Base-by-base conservation (phyloP, 495 filamentous ascomycete genomes). In the Extremus antarcticus region DNA sequence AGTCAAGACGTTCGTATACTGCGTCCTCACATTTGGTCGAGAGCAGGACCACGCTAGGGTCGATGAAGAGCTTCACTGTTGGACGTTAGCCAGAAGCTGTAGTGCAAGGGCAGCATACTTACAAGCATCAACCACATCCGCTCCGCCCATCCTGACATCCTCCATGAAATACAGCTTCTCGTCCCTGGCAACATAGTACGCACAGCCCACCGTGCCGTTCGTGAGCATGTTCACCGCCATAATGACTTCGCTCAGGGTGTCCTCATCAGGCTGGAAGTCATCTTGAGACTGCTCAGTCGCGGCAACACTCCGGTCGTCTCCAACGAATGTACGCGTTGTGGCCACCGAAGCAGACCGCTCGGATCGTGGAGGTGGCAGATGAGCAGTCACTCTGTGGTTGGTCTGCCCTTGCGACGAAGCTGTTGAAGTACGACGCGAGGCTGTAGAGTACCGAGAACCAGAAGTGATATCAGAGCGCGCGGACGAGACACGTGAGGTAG, bases 211-310 rank as follows among this genome's bases (percentile, higher is more conserved):
- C 0, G 78, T 85, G 0, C 78, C 83, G 15, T 79, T 72, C 20
- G 86, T 81, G 51, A 77, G 80, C 63, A 88, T 74, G 53, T 96
- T 87, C 24, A 96, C 72, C 0, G 87, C 90, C 78, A 90, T 88
- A 54, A 97, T 81, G 29, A 92, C 73, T 66, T 94, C 88, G 56
- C 81, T 78, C 21, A 85, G 66, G 0, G 73, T 74, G 57, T 94
- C 87, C 2, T 71, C 71, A 48, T 78, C 74, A 25, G 75, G 71
- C 3, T 67, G 66, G 9, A 55, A 50, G 24, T 53, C 65, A 53
- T 24, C 25, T 8, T 22, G 47, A 17, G 24, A 2, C 19, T 9
- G 47, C 32, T 60, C 38, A 17, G 58, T 55, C 35, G 69, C 64
- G 24, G 70, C 69, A 9, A 45, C 57, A 20, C 50, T 67, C 61